Base-by-base conservation (phyloP, 768 basidiomycete species). In the Xerocomellus dryophilus region DNA sequence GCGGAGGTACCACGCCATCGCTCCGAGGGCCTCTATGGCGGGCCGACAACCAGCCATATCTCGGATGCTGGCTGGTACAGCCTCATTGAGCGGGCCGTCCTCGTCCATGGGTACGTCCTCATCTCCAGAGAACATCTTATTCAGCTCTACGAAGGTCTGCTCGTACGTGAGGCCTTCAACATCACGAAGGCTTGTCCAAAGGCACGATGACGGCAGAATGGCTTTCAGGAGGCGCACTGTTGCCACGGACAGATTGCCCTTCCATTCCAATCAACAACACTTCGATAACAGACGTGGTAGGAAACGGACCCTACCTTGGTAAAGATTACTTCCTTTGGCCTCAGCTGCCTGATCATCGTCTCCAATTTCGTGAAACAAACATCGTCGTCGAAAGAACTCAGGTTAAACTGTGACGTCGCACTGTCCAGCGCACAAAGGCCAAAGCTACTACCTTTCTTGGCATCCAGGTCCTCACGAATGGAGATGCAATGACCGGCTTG, bases 401-500 rank as follows among this genome's bases (percentile, higher is more conserved):
- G 67, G 65, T 93, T 87, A 76, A 99, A 98, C 68, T 96, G 90
- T 42, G 93, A 95, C 0, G 97, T 99, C 4, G 97, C 82, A 54
- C 93, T 95, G 68, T 99, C 97, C 62, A 98, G 71, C 8, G 94
- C 85, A 65, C 92, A 96, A 39, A 98, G 73, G 0, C 97, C 97
- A 63, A 97, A 98, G 21, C 75, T 78, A 49, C 83, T 81, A 17
- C 78, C 75, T 35, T 63, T 65, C 41, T 64, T 65, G 18, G 50
- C 45, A 29, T 64, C 58, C 18, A 66, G 60, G 25, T 71, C 76
- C 64, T 92, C 90, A 7, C 86, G 86, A 66, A 99, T 84, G 9
- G 91, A 86, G 25, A 98, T 82, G 66, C 96, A 98, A 66, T 99
- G 97, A 5, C 91, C 93, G 0, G 93, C 91, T 71, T 98, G 89